Percentiles rank a stretch among this genome's conserved stretches.
These are phyloP conservation scores for Pseudogymnoascus destructans DNA, from an alignment of 2,329 filamentous ascomycete species.

Conservation along the genomic window DNA sequence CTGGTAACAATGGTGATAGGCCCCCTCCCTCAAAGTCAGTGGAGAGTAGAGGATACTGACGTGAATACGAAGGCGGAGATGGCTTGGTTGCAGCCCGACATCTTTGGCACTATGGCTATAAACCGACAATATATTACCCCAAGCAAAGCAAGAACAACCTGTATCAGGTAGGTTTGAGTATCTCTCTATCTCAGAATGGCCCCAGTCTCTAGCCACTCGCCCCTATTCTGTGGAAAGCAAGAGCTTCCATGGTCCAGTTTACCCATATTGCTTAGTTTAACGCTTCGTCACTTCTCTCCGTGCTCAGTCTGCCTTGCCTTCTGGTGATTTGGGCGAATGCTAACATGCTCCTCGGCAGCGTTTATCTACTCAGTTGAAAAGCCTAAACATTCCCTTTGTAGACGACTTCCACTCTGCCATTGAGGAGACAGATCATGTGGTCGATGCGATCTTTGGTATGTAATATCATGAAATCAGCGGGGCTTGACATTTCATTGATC, in stretches of 20 bases:
- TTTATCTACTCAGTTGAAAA: constrained; percentile 69
- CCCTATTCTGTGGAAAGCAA: background rate
- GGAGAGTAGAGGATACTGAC: constrained; percentile 2
- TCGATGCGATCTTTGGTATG: constrained; percentile 86
- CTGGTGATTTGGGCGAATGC: constrained; percentile 9
- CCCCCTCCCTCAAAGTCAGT: background rate
- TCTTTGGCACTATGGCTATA: constrained; percentile 82
- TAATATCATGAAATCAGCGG: constrained; percentile 8
- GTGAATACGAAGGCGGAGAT: constrained; percentile 56
- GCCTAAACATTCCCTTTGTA: constrained; percentile 71
- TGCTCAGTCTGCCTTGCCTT: background rate
- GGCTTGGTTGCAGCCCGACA: constrained; percentile 90
- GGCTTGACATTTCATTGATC: constrained; percentile 11
- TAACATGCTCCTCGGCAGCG: constrained; percentile 39
- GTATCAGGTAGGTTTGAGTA: constrained; percentile 49
- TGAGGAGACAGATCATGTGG: constrained; percentile 58
- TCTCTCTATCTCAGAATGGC: background rate
- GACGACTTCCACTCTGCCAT: constrained; percentile 63
- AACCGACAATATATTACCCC: constrained; percentile 80
- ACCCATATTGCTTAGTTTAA: constrained; percentile 10
- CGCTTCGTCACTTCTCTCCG: background rate
- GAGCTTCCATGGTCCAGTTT: background rate
- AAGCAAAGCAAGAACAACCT: constrained; percentile 84
- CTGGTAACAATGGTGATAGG: constrained; percentile 52
- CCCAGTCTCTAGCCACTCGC: background rate